Percentiles rank a stretch among this genome's conserved stretches.
These are phyloP conservation scores for Hirschfeldia incana DNA, from an alignment of 345 rosid genomes.

Conservation along the genomic window DNA sequence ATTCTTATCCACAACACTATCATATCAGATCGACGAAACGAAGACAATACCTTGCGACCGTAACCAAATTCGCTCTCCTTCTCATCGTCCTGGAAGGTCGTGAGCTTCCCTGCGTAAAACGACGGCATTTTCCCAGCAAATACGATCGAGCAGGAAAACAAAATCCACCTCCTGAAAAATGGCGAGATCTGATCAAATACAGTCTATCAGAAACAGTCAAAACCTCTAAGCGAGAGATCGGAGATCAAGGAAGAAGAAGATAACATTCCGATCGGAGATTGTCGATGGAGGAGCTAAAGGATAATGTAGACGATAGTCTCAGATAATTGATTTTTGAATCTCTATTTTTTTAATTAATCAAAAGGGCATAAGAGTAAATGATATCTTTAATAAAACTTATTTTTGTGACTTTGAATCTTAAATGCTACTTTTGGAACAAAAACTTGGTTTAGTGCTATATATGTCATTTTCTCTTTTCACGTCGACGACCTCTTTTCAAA, in stretches of 20 bases:
- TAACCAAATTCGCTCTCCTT: constrained; percentile 99
- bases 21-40: constrained; percentile 28
- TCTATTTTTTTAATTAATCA: no score
- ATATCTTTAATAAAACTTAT: no score
- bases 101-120: constrained; percentile 76
- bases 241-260: constrained; percentile 29
- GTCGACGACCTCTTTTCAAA: constrained; percentile 22
- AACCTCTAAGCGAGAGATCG: not conserved
- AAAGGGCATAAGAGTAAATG: no score
- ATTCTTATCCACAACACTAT: not conserved
- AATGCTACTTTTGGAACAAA: no score
- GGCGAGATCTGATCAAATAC: constrained; percentile 42
- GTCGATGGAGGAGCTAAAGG: no score
- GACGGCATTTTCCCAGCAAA: constrained; percentile 64
- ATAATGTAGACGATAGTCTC: no score
- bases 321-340: no score
- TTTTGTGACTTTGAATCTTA: no score
- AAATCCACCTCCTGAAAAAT: no score
- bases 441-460: no score
- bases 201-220: constrained; percentile 5
- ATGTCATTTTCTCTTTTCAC: not conserved
- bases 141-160: not conserved
- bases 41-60: constrained; percentile 74
- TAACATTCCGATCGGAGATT: constrained; percentile 5
- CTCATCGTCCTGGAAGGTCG: constrained; percentile 93